These are phyloP conservation scores for Saturnispora hagleri DNA, from an alignment of 805 yeast species.

Conservation along the genomic window DNA sequence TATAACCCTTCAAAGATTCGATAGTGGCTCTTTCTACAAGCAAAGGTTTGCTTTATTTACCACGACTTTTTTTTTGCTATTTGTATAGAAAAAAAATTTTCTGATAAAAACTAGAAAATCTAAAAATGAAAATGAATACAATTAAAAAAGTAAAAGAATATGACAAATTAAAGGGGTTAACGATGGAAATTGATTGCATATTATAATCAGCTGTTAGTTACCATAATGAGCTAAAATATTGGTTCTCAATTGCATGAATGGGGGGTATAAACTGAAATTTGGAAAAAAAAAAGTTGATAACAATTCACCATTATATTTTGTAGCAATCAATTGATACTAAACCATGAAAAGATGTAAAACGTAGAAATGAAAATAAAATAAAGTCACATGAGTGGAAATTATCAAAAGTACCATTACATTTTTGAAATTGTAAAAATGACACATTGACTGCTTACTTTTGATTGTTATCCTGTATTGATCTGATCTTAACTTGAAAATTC, in stretches of 20 bases:
- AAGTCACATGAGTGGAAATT: neutral
- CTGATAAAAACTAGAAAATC: neutral
- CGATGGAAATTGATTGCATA: neutral
- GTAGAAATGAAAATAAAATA: neutral
- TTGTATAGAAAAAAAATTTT: neutral
- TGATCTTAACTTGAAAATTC: slow-evolving; percentile 25
- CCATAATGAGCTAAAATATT: neutral
- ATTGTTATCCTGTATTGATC: neutral
- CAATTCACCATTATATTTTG: neutral
- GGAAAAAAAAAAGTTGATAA: neutral
- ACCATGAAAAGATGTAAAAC: neutral
- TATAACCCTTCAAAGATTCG: neutral
- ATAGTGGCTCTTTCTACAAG: neutral
- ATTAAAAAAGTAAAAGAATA: neutral
- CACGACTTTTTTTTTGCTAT: neutral
- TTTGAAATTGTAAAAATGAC: neutral
- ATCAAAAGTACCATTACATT: neutral
- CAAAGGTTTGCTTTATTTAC: neutral
- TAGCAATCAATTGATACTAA: neutral
- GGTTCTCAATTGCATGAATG: neutral
- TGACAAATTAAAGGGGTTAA: neutral
- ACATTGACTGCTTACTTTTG: neutral
- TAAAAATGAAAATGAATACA: neutral
- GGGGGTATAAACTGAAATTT: neutral
- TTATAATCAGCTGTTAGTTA: neutral